Conservation (phyloP, 2,329 filamentous ascomycete genomes). For the Aspergillus ochraceoroseus region DNA sequence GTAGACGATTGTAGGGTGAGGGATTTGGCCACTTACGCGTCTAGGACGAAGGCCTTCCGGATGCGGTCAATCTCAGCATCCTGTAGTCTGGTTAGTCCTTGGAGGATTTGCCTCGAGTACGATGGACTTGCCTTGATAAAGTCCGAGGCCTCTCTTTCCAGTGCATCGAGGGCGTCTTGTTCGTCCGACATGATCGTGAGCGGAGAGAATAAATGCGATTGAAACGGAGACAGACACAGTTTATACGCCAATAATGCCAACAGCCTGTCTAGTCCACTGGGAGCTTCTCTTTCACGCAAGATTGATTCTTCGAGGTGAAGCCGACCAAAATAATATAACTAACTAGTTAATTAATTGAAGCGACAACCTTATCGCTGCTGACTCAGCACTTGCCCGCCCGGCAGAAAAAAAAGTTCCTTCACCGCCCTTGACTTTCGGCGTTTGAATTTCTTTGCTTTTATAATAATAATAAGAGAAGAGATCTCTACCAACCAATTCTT, state of each 20-base stretch:
- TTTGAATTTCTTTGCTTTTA: too few species aligned
- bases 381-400: conserved; percentile 29
- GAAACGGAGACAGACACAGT: too few species aligned
- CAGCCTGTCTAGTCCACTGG: conserved; percentile 3
- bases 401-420: conserved; percentile 30
- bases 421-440: conserved; percentile 24
- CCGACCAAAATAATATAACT: too few species aligned
- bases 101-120: neutral
- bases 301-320: too few species aligned
- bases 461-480: too few species aligned
- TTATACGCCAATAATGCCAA: too few species aligned
- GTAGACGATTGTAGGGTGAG: neutral
- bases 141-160: conserved; percentile 81
- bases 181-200: conserved; percentile 56
- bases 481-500: neutral
- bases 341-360: too few species aligned
- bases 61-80: conserved; percentile 96
- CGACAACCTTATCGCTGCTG: conserved; percentile 36
- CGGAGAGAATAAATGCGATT: too few species aligned
- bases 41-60: conserved; percentile 77
- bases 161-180: conserved; percentile 69
- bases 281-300: too few species aligned
- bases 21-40: conserved; percentile 51
- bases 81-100: conserved; percentile 42
- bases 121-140: conserved; percentile 67